Conservation (phyloP, 2,329 filamentous ascomycete species). For the Aspergillus arachidicola region DNA sequence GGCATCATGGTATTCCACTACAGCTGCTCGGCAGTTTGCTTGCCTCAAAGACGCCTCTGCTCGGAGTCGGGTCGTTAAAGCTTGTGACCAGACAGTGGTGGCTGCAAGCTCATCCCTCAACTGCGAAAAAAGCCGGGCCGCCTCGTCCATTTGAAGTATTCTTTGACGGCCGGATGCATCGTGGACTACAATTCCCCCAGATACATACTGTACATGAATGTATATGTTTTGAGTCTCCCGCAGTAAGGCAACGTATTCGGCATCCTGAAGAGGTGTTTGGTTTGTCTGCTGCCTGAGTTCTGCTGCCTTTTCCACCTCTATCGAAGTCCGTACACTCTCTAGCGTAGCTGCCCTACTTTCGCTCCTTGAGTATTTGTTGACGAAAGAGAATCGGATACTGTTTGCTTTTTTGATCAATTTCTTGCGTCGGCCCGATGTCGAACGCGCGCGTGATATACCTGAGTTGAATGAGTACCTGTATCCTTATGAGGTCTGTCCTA, state of each 20-base stretch:
- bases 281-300: slow-evolving; percentile 13
- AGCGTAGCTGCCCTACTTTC: slow-evolving; percentile 18
- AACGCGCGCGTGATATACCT: slow-evolving; percentile 29
- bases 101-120: slow-evolving; percentile 28
- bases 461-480: slow-evolving; percentile 7
- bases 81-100: slow-evolving; percentile 24
- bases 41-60: slow-evolving; percentile 28
- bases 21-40: slow-evolving; percentile 25
- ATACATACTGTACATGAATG: slow-evolving; percentile 29
- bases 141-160: slow-evolving; percentile 34
- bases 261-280: slow-evolving; percentile 16
- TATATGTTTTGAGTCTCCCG: slow-evolving; percentile 24
- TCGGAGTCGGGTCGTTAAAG: slow-evolving; percentile 19
- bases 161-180: slow-evolving; percentile 33
- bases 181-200: slow-evolving; percentile 30
- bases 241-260: slow-evolving; percentile 21
- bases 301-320: slow-evolving; percentile 5
- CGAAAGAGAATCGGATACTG: slow-evolving; percentile 33
- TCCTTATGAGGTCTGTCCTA: background rate
- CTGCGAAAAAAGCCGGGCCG: slow-evolving; percentile 32
- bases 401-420: slow-evolving; percentile 32
- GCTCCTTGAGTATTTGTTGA: slow-evolving; percentile 24
- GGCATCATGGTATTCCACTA: slow-evolving; percentile 28
- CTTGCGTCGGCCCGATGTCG: slow-evolving; percentile 25
- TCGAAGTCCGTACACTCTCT: slow-evolving; percentile 17